Base-by-base conservation (phyloP, 2,329 filamentous ascomycete species). In the Penicillium expansum region DNA sequence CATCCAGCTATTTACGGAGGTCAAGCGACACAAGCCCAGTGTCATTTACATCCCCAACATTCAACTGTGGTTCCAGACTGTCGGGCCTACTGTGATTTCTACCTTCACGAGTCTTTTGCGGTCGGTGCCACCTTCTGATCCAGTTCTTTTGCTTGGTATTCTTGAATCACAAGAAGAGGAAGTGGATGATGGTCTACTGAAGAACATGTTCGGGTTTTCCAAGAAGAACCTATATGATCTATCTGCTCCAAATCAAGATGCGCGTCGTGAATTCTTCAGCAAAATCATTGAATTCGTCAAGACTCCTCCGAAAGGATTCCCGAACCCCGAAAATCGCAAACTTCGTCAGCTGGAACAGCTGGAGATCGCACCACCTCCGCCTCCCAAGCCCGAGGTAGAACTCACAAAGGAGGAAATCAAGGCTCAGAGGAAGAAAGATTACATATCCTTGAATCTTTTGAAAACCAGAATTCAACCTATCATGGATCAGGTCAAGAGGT, bases 401-500 rank as follows among this genome's bases (percentile, higher is more conserved):
- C 78, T 85, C 2, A 89, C 86, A 29, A 92, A 92, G 70, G 89
- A 89, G 54, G 90, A 97, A 68, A 82, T 90, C 57, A 92, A 91
- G 70, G 85, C 83, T 2, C 86, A 93, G 71, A 89, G 89, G 74
- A 89, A 91, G 74, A 85, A 85, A 60, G 95, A 99, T 69, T 87
- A 91, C 48, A 86, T 93, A 62, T 85, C 88, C 11, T 81, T 97
- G 52, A 97, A 97, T 71, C 79, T 88, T 57, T 79, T 99, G 62
- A 99, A 97, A 78, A 86, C 96, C 38, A 81, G 88, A 52, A 86
- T 99, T 53, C 92, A 97, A 73, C 91, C 91, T 2, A 91, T 97
- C 64, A 97, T 99, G 92, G 93, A 99, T 65, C 91, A 97, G 75
- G 91, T 99, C 70, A 94, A 96, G 73, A 92, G 89, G 71, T 96